Percentiles rank a stretch among this genome's conserved stretches.
phyloP scores from a whole-genome alignment of 2,329 filamentous ascomycete genomes.

The Chaetomiaceae sp. region DNA sequence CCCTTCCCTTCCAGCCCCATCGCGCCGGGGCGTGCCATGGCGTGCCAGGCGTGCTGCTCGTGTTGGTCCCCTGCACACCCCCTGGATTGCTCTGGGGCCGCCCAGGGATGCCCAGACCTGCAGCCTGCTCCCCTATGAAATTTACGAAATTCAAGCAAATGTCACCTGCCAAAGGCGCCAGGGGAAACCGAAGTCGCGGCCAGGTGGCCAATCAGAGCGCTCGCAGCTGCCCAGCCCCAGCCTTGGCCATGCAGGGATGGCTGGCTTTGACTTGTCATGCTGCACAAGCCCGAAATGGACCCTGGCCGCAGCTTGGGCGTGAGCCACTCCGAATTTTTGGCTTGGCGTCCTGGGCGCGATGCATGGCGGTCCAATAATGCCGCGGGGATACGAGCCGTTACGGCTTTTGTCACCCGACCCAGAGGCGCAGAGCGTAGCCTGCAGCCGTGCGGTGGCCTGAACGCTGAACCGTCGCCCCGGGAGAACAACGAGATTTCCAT shows the following conservation, averaged over 20 bases:
- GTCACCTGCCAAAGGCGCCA: conserved; percentile 21
- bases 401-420: no score
- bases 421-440: no score
- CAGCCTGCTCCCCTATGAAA: conserved; percentile 1
- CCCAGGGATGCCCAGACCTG: conserved; percentile 5
- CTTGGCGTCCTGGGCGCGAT: conserved; percentile 11
- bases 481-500: neutral
- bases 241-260: neutral
- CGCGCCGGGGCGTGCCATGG: no score
- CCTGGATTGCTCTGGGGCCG: neutral
- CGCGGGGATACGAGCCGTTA: conserved; percentile 8
- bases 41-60: neutral
- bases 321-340: neutral
- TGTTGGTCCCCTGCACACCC: conserved; percentile 4
- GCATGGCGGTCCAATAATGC: conserved; percentile 5
- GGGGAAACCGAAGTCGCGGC: neutral
- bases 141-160: conserved; percentile 12
- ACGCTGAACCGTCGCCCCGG: neutral
- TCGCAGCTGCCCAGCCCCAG: neutral
- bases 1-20: neutral
- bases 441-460: neutral
- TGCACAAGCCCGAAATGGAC: conserved; percentile 2
- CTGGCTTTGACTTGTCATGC: neutral
- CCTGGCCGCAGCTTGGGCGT: neutral
- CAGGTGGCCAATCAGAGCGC: conserved; percentile 12